A percentile compares a stretch with the other conserved stretches of the same genome.
Evolutionary conservation across 139 green algal species (phyloP).

Genomic region (Coelastrella sp.): DNA sequence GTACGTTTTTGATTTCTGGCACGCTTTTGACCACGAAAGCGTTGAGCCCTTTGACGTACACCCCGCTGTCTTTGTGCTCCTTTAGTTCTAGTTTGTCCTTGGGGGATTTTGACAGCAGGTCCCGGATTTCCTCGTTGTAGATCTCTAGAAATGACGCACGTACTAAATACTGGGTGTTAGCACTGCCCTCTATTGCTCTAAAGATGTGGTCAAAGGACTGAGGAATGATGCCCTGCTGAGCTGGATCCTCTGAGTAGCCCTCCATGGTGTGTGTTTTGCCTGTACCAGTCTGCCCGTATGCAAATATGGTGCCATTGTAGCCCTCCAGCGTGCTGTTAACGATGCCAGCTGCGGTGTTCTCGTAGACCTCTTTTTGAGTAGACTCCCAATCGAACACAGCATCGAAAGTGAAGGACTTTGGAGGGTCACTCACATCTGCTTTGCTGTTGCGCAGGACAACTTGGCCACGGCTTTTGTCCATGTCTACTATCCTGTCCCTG

Average conservation of each 20-base stretch:
- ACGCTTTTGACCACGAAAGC: slow-evolving; percentile 86
- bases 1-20: slow-evolving; percentile 82
- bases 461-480: slow-evolving; percentile 69
- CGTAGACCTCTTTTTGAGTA: slow-evolving; percentile 81
- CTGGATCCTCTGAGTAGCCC: slow-evolving; percentile 54
- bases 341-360: slow-evolving; percentile 75
- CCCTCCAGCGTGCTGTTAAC: slow-evolving; percentile 85
- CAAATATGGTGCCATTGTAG: slow-evolving; percentile 93
- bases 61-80: slow-evolving; percentile 81
- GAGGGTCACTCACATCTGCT: slow-evolving; percentile 37
- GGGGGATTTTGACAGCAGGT: slow-evolving; percentile 78
- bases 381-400: slow-evolving; percentile 77
- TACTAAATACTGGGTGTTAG: slow-evolving; percentile 83
- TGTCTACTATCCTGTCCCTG: slow-evolving; percentile 73
- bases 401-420: slow-evolving; percentile 88
- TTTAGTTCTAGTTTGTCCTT: slow-evolving; percentile 84
- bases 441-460: slow-evolving; percentile 75
- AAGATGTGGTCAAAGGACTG: slow-evolving; percentile 87
- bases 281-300: slow-evolving; percentile 82
- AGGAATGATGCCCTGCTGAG: slow-evolving; percentile 86
- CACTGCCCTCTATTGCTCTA: slow-evolving; percentile 68
- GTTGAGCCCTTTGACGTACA: slow-evolving; percentile 91
- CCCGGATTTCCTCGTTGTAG: slow-evolving; percentile 92
- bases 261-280: slow-evolving; percentile 90
- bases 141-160: slow-evolving; percentile 90